Evolutionary conservation across 345 rosid genomes (phyloP).

Genomic region (Stellera chamaejasme): DNA sequence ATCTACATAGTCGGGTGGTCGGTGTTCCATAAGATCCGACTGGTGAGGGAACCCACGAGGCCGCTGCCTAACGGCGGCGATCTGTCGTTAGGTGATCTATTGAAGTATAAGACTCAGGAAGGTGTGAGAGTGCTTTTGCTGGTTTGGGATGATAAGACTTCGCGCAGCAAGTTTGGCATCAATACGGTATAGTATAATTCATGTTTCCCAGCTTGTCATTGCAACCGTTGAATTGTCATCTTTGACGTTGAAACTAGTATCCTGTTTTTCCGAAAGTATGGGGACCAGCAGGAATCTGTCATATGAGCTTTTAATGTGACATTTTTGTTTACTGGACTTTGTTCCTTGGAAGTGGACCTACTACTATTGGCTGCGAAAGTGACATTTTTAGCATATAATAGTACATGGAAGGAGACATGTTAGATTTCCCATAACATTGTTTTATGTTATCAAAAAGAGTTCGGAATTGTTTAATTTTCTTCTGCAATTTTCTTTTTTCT

Average conservation of each 20-base stretch:
- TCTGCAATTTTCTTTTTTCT: background rate
- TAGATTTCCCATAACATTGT: background rate
- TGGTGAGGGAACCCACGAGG: constrained; percentile 50
- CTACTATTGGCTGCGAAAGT: no score
- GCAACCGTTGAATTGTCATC: no score
- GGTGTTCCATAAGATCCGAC: constrained; percentile 50
- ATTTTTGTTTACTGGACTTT: no score
- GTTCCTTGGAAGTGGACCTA: no score
- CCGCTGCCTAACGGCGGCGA: constrained; percentile 50
- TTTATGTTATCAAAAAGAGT: no score
- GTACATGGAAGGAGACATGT: no score
- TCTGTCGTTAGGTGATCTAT: constrained; percentile 51
- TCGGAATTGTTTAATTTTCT: background rate
- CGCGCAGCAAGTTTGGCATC: constrained; percentile 55
- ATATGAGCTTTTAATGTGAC: background rate
- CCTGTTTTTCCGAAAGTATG: no score
- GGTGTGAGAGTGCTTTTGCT: constrained; percentile 67
- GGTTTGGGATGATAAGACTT: constrained; percentile 86
- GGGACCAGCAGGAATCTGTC: no score
- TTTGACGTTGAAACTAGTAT: no score
- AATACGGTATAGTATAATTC: constrained; percentile 43
- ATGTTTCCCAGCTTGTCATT: no score
- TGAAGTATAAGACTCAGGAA: constrained; percentile 70
- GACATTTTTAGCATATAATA: no score
- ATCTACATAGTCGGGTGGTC: constrained; percentile 76